Evolutionary conservation across 2,329 filamentous ascomycete genomes (phyloP).

Genomic region (Rugonectria rugulosa): DNA sequence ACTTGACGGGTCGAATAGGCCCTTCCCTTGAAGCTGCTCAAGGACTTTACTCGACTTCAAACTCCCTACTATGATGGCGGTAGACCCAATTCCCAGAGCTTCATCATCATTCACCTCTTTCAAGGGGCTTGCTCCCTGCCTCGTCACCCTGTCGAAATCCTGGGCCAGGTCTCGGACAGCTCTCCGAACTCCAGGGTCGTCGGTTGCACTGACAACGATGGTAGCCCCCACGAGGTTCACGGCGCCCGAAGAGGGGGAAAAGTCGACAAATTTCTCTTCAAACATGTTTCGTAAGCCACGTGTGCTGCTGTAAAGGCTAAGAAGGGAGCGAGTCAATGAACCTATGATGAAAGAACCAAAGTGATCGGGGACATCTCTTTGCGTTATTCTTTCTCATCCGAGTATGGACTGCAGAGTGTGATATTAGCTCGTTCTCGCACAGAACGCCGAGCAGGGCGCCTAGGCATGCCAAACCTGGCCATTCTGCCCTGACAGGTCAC

Average conservation of each 20-base stretch:
- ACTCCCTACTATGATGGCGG: conserved; percentile 3
- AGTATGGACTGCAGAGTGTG: too few relatives aligned
- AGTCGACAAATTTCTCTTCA: conserved; percentile 2
- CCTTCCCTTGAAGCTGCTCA: background rate
- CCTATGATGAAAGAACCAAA: background rate
- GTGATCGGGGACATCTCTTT: background rate
- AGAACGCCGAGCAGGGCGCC: too few relatives aligned
- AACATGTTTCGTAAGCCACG: background rate
- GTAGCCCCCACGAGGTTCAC: background rate
- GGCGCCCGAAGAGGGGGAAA: background rate
- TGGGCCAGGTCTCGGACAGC: background rate
- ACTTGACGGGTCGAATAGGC: conserved; percentile 53
- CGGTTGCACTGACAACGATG: background rate
- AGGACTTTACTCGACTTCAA: background rate
- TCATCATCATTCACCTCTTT: background rate
- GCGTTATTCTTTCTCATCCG: too few relatives aligned
- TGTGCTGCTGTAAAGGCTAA: background rate
- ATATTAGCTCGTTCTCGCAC: too few relatives aligned
- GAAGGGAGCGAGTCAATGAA: too few relatives aligned
- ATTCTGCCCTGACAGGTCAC: too few relatives aligned
- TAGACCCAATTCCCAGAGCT: background rate
- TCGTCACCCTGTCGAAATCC: background rate
- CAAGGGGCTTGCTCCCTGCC: background rate
- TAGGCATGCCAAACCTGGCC: background rate
- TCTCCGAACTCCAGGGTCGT: conserved; percentile 1